phyloP scores from a whole-genome alignment of 1,284 basidiomycete species.

The Microbotryum silenes-acaulis region DNA sequence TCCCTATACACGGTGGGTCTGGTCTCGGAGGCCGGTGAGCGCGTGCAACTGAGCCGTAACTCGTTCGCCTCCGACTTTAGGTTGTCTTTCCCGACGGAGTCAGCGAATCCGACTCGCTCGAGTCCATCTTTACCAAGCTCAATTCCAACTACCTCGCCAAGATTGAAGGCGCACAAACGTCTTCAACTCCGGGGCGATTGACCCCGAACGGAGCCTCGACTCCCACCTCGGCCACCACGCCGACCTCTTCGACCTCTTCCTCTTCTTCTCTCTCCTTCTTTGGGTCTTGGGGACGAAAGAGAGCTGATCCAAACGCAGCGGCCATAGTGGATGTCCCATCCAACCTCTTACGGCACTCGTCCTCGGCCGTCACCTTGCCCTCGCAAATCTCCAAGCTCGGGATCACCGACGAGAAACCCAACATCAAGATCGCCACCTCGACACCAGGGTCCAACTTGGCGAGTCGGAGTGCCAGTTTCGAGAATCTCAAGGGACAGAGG shows the following conservation, averaged over 20 bases:
- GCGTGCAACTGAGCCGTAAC: background rate
- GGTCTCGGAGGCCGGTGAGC: background rate
- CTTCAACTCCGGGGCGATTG: background rate
- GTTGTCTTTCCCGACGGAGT: constrained; percentile 31
- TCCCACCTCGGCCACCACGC: background rate
- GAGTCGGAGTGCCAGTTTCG: constrained; percentile 1
- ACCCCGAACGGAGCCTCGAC: background rate
- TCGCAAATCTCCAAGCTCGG: background rate
- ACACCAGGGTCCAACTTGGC: no score
- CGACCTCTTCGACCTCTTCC: background rate
- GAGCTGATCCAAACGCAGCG: background rate
- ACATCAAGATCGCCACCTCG: no score
- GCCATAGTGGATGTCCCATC: background rate
- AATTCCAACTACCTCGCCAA: constrained; percentile 27
- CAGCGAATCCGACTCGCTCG: constrained; percentile 21
- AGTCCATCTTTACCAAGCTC: constrained; percentile 26
- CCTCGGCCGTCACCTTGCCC: constrained; percentile 1
- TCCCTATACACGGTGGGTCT: constrained; percentile 5
- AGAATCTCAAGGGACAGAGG: constrained; percentile 2
- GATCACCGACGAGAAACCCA: no score
- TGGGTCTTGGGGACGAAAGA: constrained; percentile 15
- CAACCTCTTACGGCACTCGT: background rate
- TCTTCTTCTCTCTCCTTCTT: constrained; percentile 5
- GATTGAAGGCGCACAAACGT: background rate
- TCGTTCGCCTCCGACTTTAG: background rate